Conservation (phyloP, 31 red algal species). For the Odonthalia washingtoniensis region DNA sequence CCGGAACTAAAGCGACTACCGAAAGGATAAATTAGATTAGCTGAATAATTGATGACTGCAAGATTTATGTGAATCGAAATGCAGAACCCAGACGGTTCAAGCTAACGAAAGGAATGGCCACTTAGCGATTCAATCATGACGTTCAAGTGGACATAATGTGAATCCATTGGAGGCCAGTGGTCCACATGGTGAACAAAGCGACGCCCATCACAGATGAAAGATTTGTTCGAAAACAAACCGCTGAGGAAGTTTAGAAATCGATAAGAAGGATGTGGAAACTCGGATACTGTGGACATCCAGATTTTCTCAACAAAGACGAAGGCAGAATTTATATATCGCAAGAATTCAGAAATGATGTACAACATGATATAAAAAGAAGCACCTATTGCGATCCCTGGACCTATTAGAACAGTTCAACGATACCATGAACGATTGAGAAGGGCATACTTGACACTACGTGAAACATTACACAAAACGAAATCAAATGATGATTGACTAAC, state of each 20-base stretch:
- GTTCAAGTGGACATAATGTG: constrained; percentile 41
- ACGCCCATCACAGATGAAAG: constrained; percentile 23
- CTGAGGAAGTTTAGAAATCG: constrained; percentile 10
- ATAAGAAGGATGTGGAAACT: constrained; percentile 30
- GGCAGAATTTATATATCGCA: constrained; percentile 30
- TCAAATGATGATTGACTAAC: constrained; percentile 25
- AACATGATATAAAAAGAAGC: constrained; percentile 23
- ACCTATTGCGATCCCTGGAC: constrained; percentile 24
- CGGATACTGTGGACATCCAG: constrained; percentile 30
- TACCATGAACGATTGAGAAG: constrained; percentile 19
- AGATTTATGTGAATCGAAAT: neutral
- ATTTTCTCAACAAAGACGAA: constrained; percentile 33
- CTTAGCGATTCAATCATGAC: constrained; percentile 37
- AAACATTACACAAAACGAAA: neutral
- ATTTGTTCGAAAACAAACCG: constrained; percentile 15
- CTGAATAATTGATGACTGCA: neutral
- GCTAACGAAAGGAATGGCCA: constrained; percentile 13
- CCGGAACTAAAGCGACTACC: too few relatives aligned
- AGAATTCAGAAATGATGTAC: constrained; percentile 28
- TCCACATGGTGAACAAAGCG: constrained; percentile 38
- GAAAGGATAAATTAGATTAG: neutral
- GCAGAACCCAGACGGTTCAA: neutral
- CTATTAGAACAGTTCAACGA: constrained; percentile 39
- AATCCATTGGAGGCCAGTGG: constrained; percentile 27
- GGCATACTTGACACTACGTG: constrained; percentile 23